Evolutionary conservation across 257 asterid genomes (phyloP).

Genomic region (Nicotiana sylvestris): DNA sequence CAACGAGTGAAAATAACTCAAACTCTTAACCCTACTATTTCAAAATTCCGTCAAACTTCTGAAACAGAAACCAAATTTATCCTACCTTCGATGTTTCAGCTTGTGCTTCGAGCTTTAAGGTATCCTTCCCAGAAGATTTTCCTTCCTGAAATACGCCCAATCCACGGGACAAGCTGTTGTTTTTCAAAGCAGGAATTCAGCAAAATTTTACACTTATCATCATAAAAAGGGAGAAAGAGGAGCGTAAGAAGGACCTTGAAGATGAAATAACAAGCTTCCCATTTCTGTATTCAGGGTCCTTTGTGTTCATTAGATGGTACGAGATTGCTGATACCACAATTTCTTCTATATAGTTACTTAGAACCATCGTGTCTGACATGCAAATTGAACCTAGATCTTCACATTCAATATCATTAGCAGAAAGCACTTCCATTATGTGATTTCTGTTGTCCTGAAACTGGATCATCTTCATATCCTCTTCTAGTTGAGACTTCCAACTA

Average conservation of each 20-base stretch:
- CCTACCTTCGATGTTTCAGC: conserved; percentile 52
- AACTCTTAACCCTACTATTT: background rate
- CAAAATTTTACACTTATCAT: background rate
- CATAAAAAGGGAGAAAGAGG: background rate
- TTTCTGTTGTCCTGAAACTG: conserved; percentile 69
- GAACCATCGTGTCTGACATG: conserved; percentile 57
- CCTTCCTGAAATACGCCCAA: conserved; percentile 62
- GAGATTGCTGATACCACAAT: conserved; percentile 85
- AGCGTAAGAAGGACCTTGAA: conserved; percentile 35
- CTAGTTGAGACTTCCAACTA: conserved; percentile 79
- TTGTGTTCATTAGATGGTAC: conserved; percentile 66
- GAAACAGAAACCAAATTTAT: background rate
- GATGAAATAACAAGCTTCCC: conserved; percentile 88
- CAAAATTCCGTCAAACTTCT: background rate
- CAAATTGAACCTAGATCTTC: conserved; percentile 77
- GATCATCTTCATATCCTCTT: conserved; percentile 85
- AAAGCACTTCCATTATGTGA: conserved; percentile 78
- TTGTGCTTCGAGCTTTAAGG: conserved; percentile 51
- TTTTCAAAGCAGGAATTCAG: conserved; percentile 28
- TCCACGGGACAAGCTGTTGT: conserved; percentile 67
- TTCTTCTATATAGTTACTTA: conserved; percentile 81
- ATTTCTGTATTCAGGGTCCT: conserved; percentile 66
- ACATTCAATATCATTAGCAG: conserved; percentile 79
- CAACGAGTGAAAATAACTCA: conserved; percentile 6
- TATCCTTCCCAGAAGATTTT: conserved; percentile 44